These are phyloP conservation scores for Colletotrichum eleusines DNA, from an alignment of 2,329 filamentous ascomycete genomes.

Conservation along the genomic window DNA sequence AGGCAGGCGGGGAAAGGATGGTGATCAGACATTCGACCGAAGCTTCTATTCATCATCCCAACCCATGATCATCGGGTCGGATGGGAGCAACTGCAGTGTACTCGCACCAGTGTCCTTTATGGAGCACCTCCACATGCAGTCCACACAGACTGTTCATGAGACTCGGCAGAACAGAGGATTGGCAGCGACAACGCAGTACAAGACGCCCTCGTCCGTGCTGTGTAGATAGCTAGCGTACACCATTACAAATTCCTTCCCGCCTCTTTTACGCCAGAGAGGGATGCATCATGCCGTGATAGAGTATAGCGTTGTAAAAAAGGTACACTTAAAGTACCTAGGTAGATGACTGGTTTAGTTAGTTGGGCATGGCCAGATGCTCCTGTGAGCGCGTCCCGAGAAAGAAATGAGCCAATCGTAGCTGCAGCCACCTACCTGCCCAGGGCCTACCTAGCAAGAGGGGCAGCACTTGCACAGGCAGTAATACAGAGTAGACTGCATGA, in stretches of 20 bases:
- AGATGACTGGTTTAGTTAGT: constrained; percentile 5
- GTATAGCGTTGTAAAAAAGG: constrained; percentile 17
- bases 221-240: neutral
- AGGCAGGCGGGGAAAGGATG: constrained; percentile 6
- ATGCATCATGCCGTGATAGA: constrained; percentile 10
- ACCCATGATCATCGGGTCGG: neutral
- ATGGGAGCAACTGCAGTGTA: neutral
- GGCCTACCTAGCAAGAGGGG: constrained; percentile 11
- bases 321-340: neutral
- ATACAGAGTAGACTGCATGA: neutral
- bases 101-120: neutral
- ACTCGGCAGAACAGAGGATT: constrained; percentile 4
- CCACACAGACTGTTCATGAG: neutral
- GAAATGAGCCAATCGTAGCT: constrained; percentile 21
- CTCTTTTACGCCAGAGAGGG: constrained; percentile 30
- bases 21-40: constrained; percentile 32
- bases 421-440: constrained; percentile 17
- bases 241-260: constrained; percentile 32
- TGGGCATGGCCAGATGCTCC: constrained; percentile 27
- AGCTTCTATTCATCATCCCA: constrained; percentile 18
- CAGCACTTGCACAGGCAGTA: neutral
- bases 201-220: constrained; percentile 2
- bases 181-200: constrained; percentile 23
- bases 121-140: neutral
- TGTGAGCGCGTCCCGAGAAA: neutral